These are phyloP conservation scores for Basidioascus undulatus DNA, from an alignment of 768 basidiomycete species.

Conservation along the genomic window DNA sequence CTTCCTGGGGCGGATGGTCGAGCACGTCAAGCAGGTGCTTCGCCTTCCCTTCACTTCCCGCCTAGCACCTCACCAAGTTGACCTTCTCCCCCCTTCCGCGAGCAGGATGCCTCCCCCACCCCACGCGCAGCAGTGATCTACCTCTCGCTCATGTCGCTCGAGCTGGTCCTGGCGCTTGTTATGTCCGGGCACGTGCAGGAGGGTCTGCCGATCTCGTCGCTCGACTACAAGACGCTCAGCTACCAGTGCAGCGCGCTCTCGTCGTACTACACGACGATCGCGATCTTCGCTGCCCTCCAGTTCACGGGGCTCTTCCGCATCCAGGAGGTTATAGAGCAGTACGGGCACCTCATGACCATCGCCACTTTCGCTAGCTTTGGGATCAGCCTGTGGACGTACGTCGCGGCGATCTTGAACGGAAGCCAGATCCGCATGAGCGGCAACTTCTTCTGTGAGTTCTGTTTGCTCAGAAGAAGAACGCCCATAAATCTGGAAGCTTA, in stretches of 20 bases:
- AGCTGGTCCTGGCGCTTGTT: constrained; percentile 69
- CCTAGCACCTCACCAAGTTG: too few relatives aligned
- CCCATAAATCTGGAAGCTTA: too few relatives aligned
- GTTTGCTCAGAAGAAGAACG: too few relatives aligned
- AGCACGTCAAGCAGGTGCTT: constrained; percentile 40
- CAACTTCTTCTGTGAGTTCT: constrained; percentile 53
- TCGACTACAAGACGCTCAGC: constrained; percentile 71
- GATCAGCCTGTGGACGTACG: constrained; percentile 58
- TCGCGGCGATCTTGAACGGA: constrained; percentile 47
- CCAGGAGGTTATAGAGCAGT: constrained; percentile 84
- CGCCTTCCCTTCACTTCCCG: too few relatives aligned
- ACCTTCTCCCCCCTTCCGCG: too few relatives aligned
- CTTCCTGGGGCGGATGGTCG: constrained; percentile 60
- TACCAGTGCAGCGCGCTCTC: constrained; percentile 91
- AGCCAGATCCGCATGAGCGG: constrained; percentile 79
- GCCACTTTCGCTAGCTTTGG: constrained; percentile 76
- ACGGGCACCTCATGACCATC: constrained; percentile 84
- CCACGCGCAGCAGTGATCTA: constrained; percentile 74
- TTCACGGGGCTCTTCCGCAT: constrained; percentile 63
- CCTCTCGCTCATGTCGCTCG: constrained; percentile 61
- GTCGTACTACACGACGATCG: constrained; percentile 59
- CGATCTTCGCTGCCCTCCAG: constrained; percentile 43
- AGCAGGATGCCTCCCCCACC: constrained; percentile 79
- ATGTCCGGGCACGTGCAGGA: constrained; percentile 84
- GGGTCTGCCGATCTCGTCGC: constrained; percentile 84